A percentile compares a stretch with the other conserved stretches of the same genome.
phyloP scores from a whole-genome alignment of 257 asterid species.

The Ligustrum vulgare region DNA sequence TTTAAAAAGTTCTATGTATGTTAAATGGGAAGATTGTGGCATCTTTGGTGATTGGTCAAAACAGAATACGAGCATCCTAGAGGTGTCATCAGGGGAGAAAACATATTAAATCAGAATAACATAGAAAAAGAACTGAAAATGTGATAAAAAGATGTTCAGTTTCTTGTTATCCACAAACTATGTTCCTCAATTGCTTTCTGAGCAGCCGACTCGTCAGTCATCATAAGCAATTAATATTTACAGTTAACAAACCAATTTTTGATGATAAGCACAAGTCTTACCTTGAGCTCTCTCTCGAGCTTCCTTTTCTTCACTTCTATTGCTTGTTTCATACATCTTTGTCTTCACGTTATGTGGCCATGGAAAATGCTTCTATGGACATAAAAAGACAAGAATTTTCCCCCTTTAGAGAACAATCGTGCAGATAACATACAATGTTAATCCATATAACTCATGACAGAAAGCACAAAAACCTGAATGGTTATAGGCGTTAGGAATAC shows the following conservation, averaged over 20 bases:
- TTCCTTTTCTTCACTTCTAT: constrained; percentile 2
- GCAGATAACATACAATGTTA: neutral
- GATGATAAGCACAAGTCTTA: neutral
- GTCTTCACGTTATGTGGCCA: neutral
- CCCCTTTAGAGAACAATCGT: neutral
- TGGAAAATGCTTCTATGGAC: neutral
- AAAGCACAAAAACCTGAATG: neutral
- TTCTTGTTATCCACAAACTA: neutral
- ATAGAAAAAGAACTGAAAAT: neutral
- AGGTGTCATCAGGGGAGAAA: constrained; percentile 14
- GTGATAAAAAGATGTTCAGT: neutral
- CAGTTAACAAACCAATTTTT: neutral
- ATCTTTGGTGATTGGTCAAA: neutral
- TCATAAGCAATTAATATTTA: neutral
- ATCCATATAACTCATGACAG: neutral
- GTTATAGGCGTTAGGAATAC: neutral
- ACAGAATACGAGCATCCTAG: constrained; percentile 4
- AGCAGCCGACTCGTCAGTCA: constrained; percentile 4
- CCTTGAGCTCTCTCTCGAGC: constrained; percentile 13
- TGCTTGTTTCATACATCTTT: constrained; percentile 1
- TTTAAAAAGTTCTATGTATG: neutral
- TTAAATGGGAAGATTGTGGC: neutral
- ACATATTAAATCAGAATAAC: neutral
- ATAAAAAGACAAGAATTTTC: neutral
- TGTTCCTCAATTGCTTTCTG: neutral